Evolutionary conservation across 2,329 filamentous ascomycete genomes (phyloP).

Genomic region (Scedosporium apiospermum): DNA sequence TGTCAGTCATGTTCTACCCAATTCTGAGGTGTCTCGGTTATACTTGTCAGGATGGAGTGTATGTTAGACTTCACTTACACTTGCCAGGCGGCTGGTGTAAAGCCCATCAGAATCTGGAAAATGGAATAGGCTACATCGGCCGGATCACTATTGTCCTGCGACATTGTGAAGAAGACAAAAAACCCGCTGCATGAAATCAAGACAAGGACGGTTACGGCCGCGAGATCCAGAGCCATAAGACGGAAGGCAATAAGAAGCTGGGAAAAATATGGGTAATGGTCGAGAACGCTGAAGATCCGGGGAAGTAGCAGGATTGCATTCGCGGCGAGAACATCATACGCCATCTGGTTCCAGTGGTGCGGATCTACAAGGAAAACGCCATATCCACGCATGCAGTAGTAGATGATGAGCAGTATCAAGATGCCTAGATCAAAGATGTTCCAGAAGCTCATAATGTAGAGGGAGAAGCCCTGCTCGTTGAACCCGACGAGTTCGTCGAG

Average conservation of each 20-base stretch:
- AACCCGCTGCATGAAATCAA: constrained; percentile 87
- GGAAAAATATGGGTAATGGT: constrained; percentile 94
- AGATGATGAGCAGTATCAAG: constrained; percentile 71
- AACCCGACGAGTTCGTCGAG: constrained; percentile 92
- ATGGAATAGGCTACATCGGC: constrained; percentile 76
- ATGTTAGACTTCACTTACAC: constrained; percentile 41
- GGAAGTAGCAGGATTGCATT: constrained; percentile 86
- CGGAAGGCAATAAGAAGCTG: constrained; percentile 89
- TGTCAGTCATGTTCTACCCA: neutral
- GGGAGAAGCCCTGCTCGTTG: constrained; percentile 90
- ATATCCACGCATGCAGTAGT: constrained; percentile 83
- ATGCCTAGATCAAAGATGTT: constrained; percentile 93
- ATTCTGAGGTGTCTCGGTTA: neutral
- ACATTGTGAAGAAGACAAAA: constrained; percentile 87
- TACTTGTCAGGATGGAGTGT: neutral
- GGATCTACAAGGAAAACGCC: constrained; percentile 75
- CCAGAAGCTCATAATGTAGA: constrained; percentile 98
- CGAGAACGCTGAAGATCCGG: constrained; percentile 82
- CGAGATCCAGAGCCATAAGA: constrained; percentile 84
- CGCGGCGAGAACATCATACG: constrained; percentile 88
- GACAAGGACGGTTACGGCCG: constrained; percentile 76
- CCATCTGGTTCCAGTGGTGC: constrained; percentile 67
- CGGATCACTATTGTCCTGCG: constrained; percentile 60
- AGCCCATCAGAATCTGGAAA: constrained; percentile 92
- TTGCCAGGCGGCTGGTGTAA: constrained; percentile 91